A percentile compares a stretch with the other conserved stretches of the same genome.
Evolutionary conservation across 2,329 filamentous ascomycete genomes (phyloP).

Genomic region (Hymenoscyphus infarciens): DNA sequence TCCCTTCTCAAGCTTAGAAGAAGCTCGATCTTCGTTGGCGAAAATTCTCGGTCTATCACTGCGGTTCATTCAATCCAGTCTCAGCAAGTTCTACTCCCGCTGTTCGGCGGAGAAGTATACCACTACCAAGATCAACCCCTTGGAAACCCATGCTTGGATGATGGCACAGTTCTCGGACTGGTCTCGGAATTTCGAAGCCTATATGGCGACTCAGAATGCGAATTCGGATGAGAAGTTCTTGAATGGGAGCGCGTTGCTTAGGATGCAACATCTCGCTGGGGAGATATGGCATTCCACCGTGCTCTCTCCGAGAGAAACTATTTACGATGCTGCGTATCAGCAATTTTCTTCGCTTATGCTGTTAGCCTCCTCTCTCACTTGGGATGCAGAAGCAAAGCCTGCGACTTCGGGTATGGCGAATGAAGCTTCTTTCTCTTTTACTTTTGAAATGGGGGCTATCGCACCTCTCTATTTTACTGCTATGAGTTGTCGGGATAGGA

Average conservation of each 20-base stretch:
- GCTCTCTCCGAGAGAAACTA: not conserved
- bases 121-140: too few species aligned
- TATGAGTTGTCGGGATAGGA: not conserved
- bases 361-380: not conserved
- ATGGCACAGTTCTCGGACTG: not conserved
- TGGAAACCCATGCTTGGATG: not conserved
- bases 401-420: not conserved
- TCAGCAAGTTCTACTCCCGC: not conserved
- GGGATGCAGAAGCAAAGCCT: not conserved
- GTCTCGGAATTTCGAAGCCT: not conserved
- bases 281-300: not conserved
- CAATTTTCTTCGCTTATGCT: not conserved
- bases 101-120: too few species aligned
- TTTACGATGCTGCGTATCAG: not conserved
- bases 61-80: not conserved
- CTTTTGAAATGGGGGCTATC: conserved; percentile 2
- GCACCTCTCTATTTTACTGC: conserved; percentile 1
- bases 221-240: not conserved
- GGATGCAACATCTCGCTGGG: not conserved
- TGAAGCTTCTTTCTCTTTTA: not conserved
- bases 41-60: not conserved
- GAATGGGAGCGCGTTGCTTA: not conserved
- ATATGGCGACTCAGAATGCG: not conserved
- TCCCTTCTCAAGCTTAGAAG: not conserved
- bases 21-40: not conserved